Evolutionary conservation across 305 asterid species (phyloP).

Genomic region (Solanum hybrid): DNA sequence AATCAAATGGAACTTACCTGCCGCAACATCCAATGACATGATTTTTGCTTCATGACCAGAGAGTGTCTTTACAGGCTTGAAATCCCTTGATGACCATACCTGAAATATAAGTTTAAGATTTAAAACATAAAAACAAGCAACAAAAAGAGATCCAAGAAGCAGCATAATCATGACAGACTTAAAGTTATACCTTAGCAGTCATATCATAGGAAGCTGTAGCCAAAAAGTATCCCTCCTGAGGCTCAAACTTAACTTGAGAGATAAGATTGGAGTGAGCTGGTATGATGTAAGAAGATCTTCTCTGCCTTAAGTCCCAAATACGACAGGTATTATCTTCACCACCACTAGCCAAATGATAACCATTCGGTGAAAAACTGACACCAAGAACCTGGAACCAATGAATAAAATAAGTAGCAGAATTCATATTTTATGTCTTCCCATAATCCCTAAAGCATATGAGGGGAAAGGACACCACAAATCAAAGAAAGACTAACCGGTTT

Average conservation of each 20-base stretch:
- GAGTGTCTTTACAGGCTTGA: conserved; percentile 71
- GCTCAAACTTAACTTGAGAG: conserved; percentile 91
- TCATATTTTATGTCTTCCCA: background rate
- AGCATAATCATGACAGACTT: background rate
- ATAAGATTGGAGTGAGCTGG: conserved; percentile 93
- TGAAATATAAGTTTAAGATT: conserved; percentile 20
- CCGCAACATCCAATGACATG: conserved; percentile 62
- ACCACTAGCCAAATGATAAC: conserved; percentile 88
- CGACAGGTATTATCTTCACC: conserved; percentile 98
- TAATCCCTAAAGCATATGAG: background rate
- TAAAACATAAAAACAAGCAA: background rate
- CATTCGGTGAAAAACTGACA: conserved; percentile 78
- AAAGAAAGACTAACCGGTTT: conserved; percentile 54
- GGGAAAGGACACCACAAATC: background rate
- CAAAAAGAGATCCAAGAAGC: background rate
- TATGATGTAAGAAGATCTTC: conserved; percentile 56
- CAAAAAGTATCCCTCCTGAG: conserved; percentile 85
- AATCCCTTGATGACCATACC: conserved; percentile 93
- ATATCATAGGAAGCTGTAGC: conserved; percentile 86
- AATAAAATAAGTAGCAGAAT: background rate
- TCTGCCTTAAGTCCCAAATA: conserved; percentile 91
- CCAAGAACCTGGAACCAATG: conserved; percentile 55
- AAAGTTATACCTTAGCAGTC: conserved; percentile 64
- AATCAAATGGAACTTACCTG: conserved; percentile 39
- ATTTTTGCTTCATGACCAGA: conserved; percentile 89